These are phyloP conservation scores for Claviceps pazoutovae DNA, from an alignment of 2,329 filamentous ascomycete species.

Conservation along the genomic window DNA sequence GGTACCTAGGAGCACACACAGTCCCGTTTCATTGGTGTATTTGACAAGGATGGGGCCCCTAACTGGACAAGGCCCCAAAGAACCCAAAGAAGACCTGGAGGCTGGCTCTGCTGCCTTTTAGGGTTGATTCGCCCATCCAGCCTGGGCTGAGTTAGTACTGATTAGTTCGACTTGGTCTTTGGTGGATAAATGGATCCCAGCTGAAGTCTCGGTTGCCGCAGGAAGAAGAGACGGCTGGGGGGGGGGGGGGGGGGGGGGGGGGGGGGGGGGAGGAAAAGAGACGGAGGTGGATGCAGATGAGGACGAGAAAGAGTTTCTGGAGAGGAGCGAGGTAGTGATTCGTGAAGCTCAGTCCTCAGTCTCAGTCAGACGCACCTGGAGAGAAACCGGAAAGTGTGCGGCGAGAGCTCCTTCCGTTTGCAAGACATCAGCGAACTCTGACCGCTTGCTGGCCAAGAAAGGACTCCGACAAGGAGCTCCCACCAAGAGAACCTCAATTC, in stretches of 20 bases:
- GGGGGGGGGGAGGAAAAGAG: neutral
- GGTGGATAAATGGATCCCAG: neutral
- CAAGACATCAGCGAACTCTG: neutral
- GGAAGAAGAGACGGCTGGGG: neutral
- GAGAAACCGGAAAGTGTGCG: neutral
- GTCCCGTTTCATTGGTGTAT: slow-evolving; percentile 3
- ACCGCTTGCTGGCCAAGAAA: neutral
- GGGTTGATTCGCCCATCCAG: neutral
- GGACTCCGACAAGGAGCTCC: neutral
- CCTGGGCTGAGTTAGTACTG: neutral
- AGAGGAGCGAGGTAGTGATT: neutral
- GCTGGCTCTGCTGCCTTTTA: neutral
- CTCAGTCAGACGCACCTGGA: neutral
- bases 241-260: neutral
- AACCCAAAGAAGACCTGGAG: neutral
- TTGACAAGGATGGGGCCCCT: slow-evolving; percentile 1
- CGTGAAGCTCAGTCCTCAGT: neutral
- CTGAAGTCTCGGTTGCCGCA: neutral
- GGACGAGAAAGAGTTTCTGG: neutral
- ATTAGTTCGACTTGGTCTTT: neutral
- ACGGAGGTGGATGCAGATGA: neutral
- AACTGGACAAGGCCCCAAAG: slow-evolving; percentile 1
- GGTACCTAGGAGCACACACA: neutral
- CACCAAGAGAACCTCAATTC: too few relatives aligned
- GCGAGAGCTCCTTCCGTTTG: slow-evolving; percentile 1